These are phyloP conservation scores for Angomonas deanei DNA, from an alignment of 208 protist species.

Conservation along the genomic window DNA sequence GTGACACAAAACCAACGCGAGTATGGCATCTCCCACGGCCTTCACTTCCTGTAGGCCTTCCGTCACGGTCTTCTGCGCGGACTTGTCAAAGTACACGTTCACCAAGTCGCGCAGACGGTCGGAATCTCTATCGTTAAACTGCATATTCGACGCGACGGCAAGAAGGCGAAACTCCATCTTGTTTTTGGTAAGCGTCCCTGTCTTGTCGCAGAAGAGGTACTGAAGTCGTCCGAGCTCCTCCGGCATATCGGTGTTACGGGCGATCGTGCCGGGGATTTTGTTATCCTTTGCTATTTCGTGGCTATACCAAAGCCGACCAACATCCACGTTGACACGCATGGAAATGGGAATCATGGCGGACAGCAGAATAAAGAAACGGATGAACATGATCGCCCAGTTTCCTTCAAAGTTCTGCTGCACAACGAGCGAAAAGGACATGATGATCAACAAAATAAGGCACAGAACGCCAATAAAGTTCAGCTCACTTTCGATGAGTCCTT, in stretches of 20 bases:
- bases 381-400: slow-evolving; percentile 86
- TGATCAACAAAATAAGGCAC: slow-evolving; percentile 65
- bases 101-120: slow-evolving; percentile 34
- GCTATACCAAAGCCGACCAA: slow-evolving; percentile 96
- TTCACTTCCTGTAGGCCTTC: slow-evolving; percentile 20
- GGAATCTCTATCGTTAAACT: slow-evolving; percentile 45
- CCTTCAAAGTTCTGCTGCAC: slow-evolving; percentile 69
- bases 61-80: not conserved
- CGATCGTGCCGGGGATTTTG: slow-evolving; percentile 84
- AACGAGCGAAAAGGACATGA: slow-evolving; percentile 64
- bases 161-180: slow-evolving; percentile 86
- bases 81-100: slow-evolving; percentile 21
- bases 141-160: slow-evolving; percentile 37
- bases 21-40: slow-evolving; percentile 68
- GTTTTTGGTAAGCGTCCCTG: slow-evolving; percentile 98
- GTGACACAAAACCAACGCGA: slow-evolving; percentile 93
- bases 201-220: slow-evolving; percentile 98
- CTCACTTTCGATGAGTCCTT: slow-evolving; percentile 93
- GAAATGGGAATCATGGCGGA: slow-evolving; percentile 98
- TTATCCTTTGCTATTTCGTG: slow-evolving; percentile 88
- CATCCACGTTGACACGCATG: slow-evolving; percentile 97
- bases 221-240: slow-evolving; percentile 97
- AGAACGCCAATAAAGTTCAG: slow-evolving; percentile 94
- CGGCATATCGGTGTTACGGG: slow-evolving; percentile 94
- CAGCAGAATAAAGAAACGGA: slow-evolving; percentile 96